A percentile compares a stretch with the other conserved stretches of the same genome.
Conservation (phyloP, 192 early-diverging fungal genomes). For the Irineochytrium annulatum region DNA sequence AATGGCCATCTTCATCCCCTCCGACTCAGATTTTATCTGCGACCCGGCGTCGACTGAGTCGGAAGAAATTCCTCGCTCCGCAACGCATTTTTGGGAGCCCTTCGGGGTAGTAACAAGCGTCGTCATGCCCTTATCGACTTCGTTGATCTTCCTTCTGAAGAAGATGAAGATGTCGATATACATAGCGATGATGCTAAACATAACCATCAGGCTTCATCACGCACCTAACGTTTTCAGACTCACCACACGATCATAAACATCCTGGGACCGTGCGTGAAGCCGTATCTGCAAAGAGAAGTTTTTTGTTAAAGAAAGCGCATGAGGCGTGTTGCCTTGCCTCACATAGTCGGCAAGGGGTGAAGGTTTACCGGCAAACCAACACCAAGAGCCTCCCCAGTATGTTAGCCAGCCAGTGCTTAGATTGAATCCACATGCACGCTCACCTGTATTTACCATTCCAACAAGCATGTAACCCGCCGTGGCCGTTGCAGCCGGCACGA, state of each 20-base stretch:
- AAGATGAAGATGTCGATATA: neutral
- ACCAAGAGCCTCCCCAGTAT: too few relatives aligned
- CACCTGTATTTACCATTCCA: neutral
- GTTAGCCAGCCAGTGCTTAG: too few relatives aligned
- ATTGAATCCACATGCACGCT: too few relatives aligned
- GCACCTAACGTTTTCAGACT: too few relatives aligned
- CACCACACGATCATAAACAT: neutral
- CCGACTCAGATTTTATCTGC: neutral
- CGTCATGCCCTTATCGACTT: neutral
- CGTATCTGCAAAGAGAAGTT: neutral
- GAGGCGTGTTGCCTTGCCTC: neutral
- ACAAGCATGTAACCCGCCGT: neutral
- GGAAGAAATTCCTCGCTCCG: neutral
- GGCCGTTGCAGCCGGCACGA: neutral
- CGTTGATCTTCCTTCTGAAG: neutral
- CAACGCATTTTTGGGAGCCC: neutral
- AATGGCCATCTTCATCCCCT: neutral
- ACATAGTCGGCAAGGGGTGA: neutral
- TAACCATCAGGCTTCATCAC: too few relatives aligned
- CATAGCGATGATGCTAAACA: constrained; percentile 1
- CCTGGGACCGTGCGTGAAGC: neutral
- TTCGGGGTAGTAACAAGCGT: neutral
- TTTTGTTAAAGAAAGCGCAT: neutral
- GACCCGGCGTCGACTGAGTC: neutral
- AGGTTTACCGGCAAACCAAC: neutral